Evolutionary conservation across 2,329 filamentous ascomycete species (phyloP).

Genomic region (Colletotrichum endophyticum): DNA sequence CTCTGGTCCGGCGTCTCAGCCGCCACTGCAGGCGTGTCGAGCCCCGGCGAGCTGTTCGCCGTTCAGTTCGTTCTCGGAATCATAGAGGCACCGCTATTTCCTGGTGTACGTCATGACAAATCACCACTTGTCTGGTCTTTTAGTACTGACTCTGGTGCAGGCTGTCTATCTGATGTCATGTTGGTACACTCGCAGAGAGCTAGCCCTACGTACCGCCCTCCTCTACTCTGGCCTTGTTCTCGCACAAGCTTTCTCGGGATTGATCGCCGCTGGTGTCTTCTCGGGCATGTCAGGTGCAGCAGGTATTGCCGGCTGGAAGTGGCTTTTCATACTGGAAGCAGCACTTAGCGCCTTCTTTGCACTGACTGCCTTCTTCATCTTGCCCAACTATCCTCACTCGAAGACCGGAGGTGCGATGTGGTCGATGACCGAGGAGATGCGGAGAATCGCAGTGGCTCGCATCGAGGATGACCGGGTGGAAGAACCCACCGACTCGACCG

Average conservation of each 20-base stretch:
- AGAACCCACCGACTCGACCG: constrained; percentile 1
- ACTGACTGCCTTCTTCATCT: constrained; percentile 35
- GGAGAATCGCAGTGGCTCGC: constrained; percentile 31
- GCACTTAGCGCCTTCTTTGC: constrained; percentile 31
- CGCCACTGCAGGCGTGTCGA: constrained; percentile 4
- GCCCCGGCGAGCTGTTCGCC: constrained; percentile 6
- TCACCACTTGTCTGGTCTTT: too few relatives aligned
- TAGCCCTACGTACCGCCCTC: constrained; percentile 46
- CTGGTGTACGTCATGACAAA: constrained; percentile 6
- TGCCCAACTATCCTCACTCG: constrained; percentile 41
- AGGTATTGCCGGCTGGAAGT: constrained; percentile 32
- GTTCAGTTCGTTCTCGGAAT: constrained; percentile 22
- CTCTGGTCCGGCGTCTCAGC: constrained; percentile 20
- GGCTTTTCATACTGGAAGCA: constrained; percentile 37
- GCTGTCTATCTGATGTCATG: constrained; percentile 48
- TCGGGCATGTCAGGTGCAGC: constrained; percentile 28
- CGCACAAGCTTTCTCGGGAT: constrained; percentile 43
- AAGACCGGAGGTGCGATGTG: constrained; percentile 39
- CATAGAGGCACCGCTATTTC: constrained; percentile 21
- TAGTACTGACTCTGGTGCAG: neutral
- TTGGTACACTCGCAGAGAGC: constrained; percentile 58
- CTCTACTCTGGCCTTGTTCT: constrained; percentile 45
- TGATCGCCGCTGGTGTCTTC: constrained; percentile 50
- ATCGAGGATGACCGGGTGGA: constrained; percentile 40
- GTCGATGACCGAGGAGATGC: constrained; percentile 37